phyloP scores from a whole-genome alignment of 306 rosid species.

The Elaeagnus macrophylla region DNA sequence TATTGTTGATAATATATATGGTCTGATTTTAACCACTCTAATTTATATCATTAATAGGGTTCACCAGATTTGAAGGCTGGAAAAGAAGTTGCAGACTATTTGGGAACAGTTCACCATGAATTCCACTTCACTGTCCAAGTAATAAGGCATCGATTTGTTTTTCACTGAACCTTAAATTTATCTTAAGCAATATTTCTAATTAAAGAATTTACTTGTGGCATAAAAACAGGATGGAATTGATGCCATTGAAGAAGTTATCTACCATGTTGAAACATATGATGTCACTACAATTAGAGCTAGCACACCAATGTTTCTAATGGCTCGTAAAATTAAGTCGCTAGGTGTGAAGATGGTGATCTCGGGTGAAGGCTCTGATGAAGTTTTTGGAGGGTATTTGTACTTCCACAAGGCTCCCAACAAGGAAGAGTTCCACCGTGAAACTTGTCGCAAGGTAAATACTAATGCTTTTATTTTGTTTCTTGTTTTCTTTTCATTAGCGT shows the following conservation, averaged over 20 bases:
- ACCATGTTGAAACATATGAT: constrained; percentile 88
- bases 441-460: constrained; percentile 70
- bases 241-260: constrained; percentile 91
- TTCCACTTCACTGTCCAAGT: constrained; percentile 86
- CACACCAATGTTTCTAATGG: constrained; percentile 97
- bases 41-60: constrained; percentile 41
- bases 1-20: too few species aligned
- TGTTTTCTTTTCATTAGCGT: not conserved
- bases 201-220: constrained; percentile 1
- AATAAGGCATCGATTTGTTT: not conserved
- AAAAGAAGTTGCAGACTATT: constrained; percentile 80
- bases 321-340: constrained; percentile 84
- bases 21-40: too few species aligned
- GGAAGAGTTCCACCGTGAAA: constrained; percentile 90
- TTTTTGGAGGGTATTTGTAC: constrained; percentile 89
- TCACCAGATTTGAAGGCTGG: constrained; percentile 98
- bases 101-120: constrained; percentile 92
- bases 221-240: constrained; percentile 77
- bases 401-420: constrained; percentile 98
- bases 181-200: not conserved
- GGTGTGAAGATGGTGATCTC: constrained; percentile 96
- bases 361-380: constrained; percentile 97
- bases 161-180: not conserved
- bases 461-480: not conserved
- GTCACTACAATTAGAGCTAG: constrained; percentile 94